phyloP scores from a whole-genome alignment of 1,284 basidiomycete genomes.

The Amylostereum areolatum region DNA sequence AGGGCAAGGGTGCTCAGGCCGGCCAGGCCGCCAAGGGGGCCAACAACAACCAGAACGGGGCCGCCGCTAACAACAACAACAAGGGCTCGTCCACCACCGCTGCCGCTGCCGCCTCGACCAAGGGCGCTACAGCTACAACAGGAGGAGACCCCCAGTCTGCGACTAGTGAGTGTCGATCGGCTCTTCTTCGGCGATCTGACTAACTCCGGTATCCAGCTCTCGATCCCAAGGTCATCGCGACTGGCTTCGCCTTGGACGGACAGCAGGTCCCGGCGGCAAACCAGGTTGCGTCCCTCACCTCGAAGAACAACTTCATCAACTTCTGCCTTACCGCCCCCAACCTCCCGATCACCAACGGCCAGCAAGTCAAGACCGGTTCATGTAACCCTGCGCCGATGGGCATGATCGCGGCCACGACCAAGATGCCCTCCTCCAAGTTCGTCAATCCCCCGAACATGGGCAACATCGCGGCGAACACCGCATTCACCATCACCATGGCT shows the following conservation, averaged over 20 bases:
- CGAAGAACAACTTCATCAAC: conserved; percentile 54
- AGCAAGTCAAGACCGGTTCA: conserved; percentile 35
- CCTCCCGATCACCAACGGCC: conserved; percentile 37
- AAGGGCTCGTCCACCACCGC: conserved; percentile 9
- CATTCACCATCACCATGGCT: conserved; percentile 46
- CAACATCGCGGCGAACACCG: conserved; percentile 33
- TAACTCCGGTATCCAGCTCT: conserved; percentile 29
- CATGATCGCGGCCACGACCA: conserved; percentile 33
- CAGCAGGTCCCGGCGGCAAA: conserved; percentile 35
- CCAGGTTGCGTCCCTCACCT: conserved; percentile 42
- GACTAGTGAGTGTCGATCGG: conserved; percentile 12
- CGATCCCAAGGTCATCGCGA: conserved; percentile 33
- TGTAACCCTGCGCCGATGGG: conserved; percentile 38
- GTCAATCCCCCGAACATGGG: conserved; percentile 36
- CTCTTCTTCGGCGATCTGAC: too few species aligned
- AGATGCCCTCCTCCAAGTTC: conserved; percentile 50
- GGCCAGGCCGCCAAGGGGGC: conserved; percentile 2
- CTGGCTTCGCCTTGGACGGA: conserved; percentile 38
- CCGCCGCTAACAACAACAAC: conserved; percentile 11
- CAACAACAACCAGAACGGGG: conserved; percentile 12
- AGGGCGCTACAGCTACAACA: conserved; percentile 5
- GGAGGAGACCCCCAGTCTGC: conserved; percentile 9
- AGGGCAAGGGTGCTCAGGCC: conserved; percentile 6
- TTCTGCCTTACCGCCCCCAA: conserved; percentile 29
- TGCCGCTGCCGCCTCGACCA: conserved; percentile 13